These are phyloP conservation scores for Calonectria pauciramosa DNA, from an alignment of 2,329 filamentous ascomycete species.

Conservation along the genomic window DNA sequence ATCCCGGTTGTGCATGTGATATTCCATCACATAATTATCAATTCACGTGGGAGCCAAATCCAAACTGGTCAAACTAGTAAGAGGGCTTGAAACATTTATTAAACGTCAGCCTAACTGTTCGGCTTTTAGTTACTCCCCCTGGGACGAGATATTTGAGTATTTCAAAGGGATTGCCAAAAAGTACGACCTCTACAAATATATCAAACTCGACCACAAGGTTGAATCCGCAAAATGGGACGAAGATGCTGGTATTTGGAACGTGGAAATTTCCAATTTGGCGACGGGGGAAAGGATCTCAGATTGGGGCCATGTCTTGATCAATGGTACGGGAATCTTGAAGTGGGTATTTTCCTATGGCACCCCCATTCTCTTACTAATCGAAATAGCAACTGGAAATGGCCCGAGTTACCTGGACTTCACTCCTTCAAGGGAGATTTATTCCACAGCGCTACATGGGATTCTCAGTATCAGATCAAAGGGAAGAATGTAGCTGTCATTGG, in stretches of 20 bases:
- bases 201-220: conserved; percentile 17
- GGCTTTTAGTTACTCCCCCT: conserved; percentile 4
- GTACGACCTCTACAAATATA: background rate
- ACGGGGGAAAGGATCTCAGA: background rate
- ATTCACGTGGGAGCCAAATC: conserved; percentile 28
- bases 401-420: conserved; percentile 11
- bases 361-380: background rate
- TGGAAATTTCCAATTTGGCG: background rate
- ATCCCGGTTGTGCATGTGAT: conserved; percentile 28
- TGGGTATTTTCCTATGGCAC: background rate
- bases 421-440: conserved; percentile 19
- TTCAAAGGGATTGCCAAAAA: conserved; percentile 2
- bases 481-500: conserved; percentile 26
- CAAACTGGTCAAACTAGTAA: conserved; percentile 15
- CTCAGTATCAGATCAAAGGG: background rate
- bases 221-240: conserved; percentile 15
- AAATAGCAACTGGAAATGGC: conserved; percentile 29
- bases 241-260: background rate
- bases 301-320: conserved; percentile 13
- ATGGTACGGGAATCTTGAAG: conserved; percentile 27
- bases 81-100: no score
- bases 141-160: conserved; percentile 18
- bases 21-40: conserved; percentile 29
- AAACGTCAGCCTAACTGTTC: background rate
- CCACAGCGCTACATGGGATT: conserved; percentile 22